Conservation (phyloP, 202 grass and related monocot genomes). For the Elaeis oleifera region DNA sequence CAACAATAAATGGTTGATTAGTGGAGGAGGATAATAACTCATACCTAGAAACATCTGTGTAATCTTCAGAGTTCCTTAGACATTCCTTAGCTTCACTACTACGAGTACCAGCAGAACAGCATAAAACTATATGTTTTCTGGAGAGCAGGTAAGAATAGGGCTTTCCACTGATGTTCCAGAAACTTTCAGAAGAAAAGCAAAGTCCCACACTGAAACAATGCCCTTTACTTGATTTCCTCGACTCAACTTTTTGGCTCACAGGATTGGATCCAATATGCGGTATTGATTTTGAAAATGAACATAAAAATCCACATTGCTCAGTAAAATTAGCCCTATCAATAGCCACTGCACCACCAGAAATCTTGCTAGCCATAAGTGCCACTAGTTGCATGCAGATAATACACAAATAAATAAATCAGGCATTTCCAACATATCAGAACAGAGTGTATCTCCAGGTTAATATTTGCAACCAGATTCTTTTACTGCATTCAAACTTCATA, state of each 20-base stretch:
- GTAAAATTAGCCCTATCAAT: slow-evolving; percentile 25
- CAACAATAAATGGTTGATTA: too few species aligned
- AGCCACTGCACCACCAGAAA: slow-evolving; percentile 30
- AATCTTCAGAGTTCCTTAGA: slow-evolving; percentile 31
- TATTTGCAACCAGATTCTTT: too few species aligned
- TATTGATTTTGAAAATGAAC: slow-evolving; percentile 17
- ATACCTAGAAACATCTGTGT: slow-evolving; percentile 41
- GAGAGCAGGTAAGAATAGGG: slow-evolving; percentile 17
- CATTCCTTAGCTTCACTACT: slow-evolving; percentile 40
- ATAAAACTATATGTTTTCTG: slow-evolving; percentile 25
- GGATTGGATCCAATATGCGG: slow-evolving; percentile 23
- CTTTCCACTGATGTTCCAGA: slow-evolving; percentile 24
- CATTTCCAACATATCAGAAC: background rate
- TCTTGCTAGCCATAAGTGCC: slow-evolving; percentile 35
- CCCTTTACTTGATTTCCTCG: slow-evolving; percentile 31
- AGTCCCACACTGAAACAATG: slow-evolving; percentile 27
- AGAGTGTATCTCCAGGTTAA: too few species aligned
- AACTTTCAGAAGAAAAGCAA: slow-evolving; percentile 24
- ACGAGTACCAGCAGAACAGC: slow-evolving; percentile 40
- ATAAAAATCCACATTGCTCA: slow-evolving; percentile 24
- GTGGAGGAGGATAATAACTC: background rate
- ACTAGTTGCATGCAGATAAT: background rate
- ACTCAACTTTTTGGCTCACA: slow-evolving; percentile 26
- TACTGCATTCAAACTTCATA: too few species aligned
- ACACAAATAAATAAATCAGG: slow-evolving; percentile 3